These are phyloP conservation scores for Tanozyma kutaoensis DNA, from an alignment of 805 yeast species.

Conservation along the genomic window DNA sequence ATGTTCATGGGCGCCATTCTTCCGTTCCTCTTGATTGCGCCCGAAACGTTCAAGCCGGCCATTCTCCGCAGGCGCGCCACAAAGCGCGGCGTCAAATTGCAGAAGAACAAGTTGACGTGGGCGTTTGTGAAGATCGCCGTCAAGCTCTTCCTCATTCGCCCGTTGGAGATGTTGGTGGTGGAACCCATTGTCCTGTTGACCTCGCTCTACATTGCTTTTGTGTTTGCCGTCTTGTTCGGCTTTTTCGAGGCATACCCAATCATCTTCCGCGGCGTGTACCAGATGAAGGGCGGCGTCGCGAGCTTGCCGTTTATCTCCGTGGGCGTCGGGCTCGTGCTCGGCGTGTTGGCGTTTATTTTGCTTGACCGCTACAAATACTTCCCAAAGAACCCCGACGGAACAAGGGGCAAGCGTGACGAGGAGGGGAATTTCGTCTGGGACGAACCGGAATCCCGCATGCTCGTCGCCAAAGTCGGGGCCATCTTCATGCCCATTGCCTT, in stretches of 20 bases:
- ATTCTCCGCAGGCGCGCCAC: slow-evolving; percentile 8
- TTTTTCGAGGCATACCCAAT: slow-evolving; percentile 73
- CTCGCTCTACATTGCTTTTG: slow-evolving; percentile 58
- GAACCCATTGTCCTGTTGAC: slow-evolving; percentile 68
- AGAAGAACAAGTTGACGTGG: slow-evolving; percentile 16
- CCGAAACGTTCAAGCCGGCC: slow-evolving; percentile 8
- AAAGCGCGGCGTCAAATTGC: slow-evolving; percentile 41
- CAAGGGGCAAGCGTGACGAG: slow-evolving; percentile 39
- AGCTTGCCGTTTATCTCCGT: slow-evolving; percentile 65
- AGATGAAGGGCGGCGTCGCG: slow-evolving; percentile 45
- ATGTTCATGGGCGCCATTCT: slow-evolving; percentile 7
- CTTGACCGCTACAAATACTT: slow-evolving; percentile 37
- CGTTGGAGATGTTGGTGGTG: slow-evolving; percentile 51
- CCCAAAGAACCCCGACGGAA: slow-evolving; percentile 50
- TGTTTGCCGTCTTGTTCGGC: slow-evolving; percentile 67
- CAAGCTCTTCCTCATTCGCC: slow-evolving; percentile 42
- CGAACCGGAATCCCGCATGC: slow-evolving; percentile 47
- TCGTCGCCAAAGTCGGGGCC: too few species aligned
- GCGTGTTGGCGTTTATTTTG: slow-evolving; percentile 35
- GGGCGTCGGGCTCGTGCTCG: slow-evolving; percentile 51
- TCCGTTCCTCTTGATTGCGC: slow-evolving; percentile 5
- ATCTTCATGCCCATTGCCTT: too few species aligned
- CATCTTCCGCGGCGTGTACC: slow-evolving; percentile 53
- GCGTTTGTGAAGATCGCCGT: slow-evolving; percentile 32
- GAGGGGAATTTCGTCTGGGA: slow-evolving; percentile 42